Evolutionary conservation across 768 basidiomycete species (phyloP), one percentile per base, ranked within the genome.

Genomic region (Mycena olivaceomarginata): DNA sequence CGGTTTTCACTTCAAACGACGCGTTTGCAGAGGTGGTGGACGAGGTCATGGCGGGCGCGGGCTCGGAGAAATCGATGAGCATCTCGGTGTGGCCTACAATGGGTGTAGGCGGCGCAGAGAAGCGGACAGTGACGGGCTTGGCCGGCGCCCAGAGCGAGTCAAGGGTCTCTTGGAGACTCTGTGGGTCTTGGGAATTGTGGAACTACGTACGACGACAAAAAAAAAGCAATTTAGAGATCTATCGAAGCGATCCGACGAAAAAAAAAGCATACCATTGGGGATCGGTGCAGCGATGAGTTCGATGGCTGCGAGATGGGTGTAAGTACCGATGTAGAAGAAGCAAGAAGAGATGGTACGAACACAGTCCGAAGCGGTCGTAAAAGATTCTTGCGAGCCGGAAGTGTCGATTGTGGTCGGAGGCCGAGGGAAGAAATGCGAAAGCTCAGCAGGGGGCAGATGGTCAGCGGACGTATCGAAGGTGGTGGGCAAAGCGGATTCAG

Each of bases 381-480:
- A 13, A 31, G 56, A 41, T n/a, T 39, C 56, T 64, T 56, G 74
- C 46, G 74, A 66, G 59, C 18, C 40, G 15, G 56, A 65, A n/a
- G 46, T 22, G 51, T 65, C 56, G 22, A 53, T 10, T 59, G 66
- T 69, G 46, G 69, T 64, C 41, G 76, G 76, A 25, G 79, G 76
- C 67, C 77, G 70, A 67, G 77, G 76, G 39, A 77, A 80, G 60
- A 65, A 79, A 48, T 74, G 75, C 62, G 78, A 79, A 59, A 79
- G 75, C 45, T 77, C 73, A 63, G 59, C 59, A 66, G 72, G 59
- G 40, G 68, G 51, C 57, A 59, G 37, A 51, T 81, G 80, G 25
- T 70, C 79, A 20, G 31, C 31, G 31, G 81, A 77, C 20, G 79
- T 41, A 40, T 86, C 84, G 75, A 85, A 84, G 40, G 75, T 83